A percentile compares a stretch with the other conserved stretches of the same genome.
These are phyloP conservation scores for Dothiorella sarmentorum DNA, from an alignment of 2,329 filamentous ascomycete genomes.

Conservation along the genomic window DNA sequence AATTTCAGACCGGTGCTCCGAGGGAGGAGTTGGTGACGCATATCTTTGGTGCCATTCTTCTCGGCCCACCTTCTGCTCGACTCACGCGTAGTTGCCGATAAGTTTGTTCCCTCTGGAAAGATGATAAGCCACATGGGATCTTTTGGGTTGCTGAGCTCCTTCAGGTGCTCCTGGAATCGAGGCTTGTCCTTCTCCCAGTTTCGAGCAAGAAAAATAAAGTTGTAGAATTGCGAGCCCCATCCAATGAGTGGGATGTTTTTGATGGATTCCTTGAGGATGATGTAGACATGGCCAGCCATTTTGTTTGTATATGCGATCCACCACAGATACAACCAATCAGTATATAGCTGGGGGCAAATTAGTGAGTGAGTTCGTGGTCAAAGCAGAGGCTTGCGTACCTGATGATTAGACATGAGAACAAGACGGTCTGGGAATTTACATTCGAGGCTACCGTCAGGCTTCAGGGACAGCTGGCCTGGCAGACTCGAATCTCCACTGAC, in stretches of 20 bases:
- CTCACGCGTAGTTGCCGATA: constrained; percentile 65
- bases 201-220: constrained; percentile 88
- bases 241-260: constrained; percentile 78
- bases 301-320: constrained; percentile 85
- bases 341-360: constrained; percentile 62
- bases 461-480: constrained; percentile 67
- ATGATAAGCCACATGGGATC: constrained; percentile 89
- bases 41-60: constrained; percentile 70
- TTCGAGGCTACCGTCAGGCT: constrained; percentile 68
- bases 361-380: neutral
- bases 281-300: constrained; percentile 84
- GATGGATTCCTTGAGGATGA: constrained; percentile 84
- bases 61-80: constrained; percentile 73
- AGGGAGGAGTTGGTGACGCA: constrained; percentile 71
- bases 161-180: constrained; percentile 69
- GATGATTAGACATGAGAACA: constrained; percentile 83
- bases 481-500: constrained; percentile 83
- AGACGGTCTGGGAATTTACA: constrained; percentile 79
- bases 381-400: constrained; percentile 35
- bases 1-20: constrained; percentile 78
- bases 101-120: constrained; percentile 84
- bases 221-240: constrained; percentile 77
- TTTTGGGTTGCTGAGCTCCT: constrained; percentile 64
- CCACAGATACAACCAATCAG: constrained; percentile 90
- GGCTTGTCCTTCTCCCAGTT: constrained; percentile 80